Base-by-base conservation (phyloP, 2,329 filamentous ascomycete genomes). In the Hirsutella minnesotensis region DNA sequence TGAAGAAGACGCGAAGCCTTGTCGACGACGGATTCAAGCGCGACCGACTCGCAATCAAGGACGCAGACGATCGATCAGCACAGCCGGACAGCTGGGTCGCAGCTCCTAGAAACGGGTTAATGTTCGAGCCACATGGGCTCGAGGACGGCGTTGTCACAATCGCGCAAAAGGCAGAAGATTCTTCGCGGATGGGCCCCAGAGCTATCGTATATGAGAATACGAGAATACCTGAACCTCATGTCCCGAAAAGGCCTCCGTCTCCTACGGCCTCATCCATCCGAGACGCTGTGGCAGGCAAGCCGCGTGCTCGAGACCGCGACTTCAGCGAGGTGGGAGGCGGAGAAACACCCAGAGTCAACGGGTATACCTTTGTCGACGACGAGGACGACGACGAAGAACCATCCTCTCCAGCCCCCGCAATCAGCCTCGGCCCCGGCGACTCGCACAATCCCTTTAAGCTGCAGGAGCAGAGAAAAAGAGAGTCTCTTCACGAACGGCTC, bases 351-450 rank as follows among this genome's bases (percentile, higher is more conserved):
- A 75, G 86, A 2, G 86, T 96, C 0, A 94, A 94, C 49, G 92
- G 92, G 1, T 98, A 95, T 59, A 77, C 87, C 0, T 96, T 95
- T 62, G 89, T 98, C 30, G 88, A 95, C 51, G 84, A 83, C 39
- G 71, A 75, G 34, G 74, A 76, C 0, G 71, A 71, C 15, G 65
- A 67, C 15, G 51, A 56, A 2, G 54, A 60, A 8, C n/a, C 43
- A 5, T 20, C 42, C 8, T 31, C 36, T 9, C 33, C 53, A 12
- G 47, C 57, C 38, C 63, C 68, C n/a, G 49, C 66, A 47, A 70
- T 83, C 54, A 64, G 80, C 42, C 65, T 84, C 8, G 73, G 78
- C 1, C 66, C 73, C 9, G 72, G 74, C 13, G 72, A 80, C 53
- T 61, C 74, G n/a, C 76, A 75, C 1, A 94, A 83, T 49, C 88